Base-by-base conservation (phyloP, 768 basidiomycete species). In the Guyanaporus albipodus region DNA sequence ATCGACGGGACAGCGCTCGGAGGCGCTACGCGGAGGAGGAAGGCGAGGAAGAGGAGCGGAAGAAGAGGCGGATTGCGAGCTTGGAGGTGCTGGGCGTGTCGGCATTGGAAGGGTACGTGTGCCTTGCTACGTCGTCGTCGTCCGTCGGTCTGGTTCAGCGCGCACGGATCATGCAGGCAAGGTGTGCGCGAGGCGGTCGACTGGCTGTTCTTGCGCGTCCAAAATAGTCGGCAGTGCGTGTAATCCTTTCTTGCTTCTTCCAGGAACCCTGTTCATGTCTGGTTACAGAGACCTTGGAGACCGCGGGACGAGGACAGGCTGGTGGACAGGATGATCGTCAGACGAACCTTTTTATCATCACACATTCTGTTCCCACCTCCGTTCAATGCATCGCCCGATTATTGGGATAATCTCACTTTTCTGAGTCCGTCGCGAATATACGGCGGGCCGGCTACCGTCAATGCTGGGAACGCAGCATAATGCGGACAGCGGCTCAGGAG, bases 131-230 rank as follows among this genome's bases (percentile, higher is more conserved):
- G 36, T 29, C 9, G 1, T 29, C 5, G 12, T 29, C 26, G 35
- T 5, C 42, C n/a, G 2, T 7, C 6, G 3, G 4, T 41, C 27
- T n/a, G n/a, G n/a, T n/a, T n/a, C n/a, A n/a, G 28, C 21, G 49
- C 26, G 34, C 32, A 21, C 33, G 10, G 39, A 4, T 41, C 40
- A 9, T 55, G 2, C 44, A 96, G 93, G 34, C 90, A 89, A 24
- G 93, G 94, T 2, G 84, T 95, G 14, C 78, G 86, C 45, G 87
- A 87, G 40, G 92, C 89, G 0, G 88, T 96, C 3, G 88, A 96
- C 60, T 98, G 94, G 94, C 61, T 98, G 22, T 95, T 95, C 62
- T 81, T 94, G 44, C 78, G 93, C 0, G 93, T 96, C 5, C 91
- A 95, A 68, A 93, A 92, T 55, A 91, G 89, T 53, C 72, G 87